phyloP scores from a whole-genome alignment of 345 rosid species.

The Orychophragmus violaceus region DNA sequence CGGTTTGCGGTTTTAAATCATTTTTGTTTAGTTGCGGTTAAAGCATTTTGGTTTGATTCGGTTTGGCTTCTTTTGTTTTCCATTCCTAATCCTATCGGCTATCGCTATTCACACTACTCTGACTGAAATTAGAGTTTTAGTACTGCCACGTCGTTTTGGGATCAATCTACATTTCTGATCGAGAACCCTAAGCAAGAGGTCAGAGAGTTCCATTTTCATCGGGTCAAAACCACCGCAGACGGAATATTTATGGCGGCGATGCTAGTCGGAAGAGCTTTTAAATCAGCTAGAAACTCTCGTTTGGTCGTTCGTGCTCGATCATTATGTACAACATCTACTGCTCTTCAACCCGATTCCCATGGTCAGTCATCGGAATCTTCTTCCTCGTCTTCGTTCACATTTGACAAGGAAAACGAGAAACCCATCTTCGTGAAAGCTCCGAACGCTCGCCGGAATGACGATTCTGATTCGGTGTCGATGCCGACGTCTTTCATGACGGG shows the following conservation, averaged over 20 bases:
- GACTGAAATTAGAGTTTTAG: background rate
- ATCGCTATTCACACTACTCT: background rate
- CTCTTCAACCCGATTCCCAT: constrained; percentile 35
- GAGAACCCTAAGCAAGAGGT: constrained; percentile 12
- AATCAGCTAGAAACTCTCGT: constrained; percentile 27
- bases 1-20: background rate
- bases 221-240: constrained; percentile 15
- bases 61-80: background rate
- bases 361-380: constrained; percentile 31
- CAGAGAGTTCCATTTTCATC: background rate
- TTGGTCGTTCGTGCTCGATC: constrained; percentile 29
- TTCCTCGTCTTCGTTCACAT: constrained; percentile 49
- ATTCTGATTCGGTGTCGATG: constrained; percentile 62
- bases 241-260: constrained; percentile 24
- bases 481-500: constrained; percentile 93
- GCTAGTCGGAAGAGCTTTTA: constrained; percentile 39
- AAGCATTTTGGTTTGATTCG: background rate
- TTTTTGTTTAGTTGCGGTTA: background rate
- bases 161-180: background rate
- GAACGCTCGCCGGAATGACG: constrained; percentile 24
- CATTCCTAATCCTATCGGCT: too few species aligned
- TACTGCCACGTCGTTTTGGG: background rate
- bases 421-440: constrained; percentile 43
- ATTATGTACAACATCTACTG: constrained; percentile 38
- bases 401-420: constrained; percentile 34